Conservation (phyloP, 2,329 filamentous ascomycete species). For the Intubia oerlemansii region DNA sequence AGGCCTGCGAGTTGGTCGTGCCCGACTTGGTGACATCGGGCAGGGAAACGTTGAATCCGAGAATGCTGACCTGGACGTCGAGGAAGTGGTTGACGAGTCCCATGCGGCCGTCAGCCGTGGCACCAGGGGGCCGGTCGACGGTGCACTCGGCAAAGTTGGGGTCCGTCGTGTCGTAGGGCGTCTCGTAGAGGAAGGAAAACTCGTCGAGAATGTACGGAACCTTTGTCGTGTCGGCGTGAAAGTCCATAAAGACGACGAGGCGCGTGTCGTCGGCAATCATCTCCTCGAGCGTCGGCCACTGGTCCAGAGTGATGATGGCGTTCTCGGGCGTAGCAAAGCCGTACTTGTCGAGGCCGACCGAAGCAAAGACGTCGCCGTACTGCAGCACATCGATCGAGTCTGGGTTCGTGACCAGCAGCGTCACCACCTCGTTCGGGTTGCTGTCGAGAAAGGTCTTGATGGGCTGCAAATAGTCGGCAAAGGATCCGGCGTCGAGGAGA, state of each 20-base stretch:
- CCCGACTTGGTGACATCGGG: slow-evolving; percentile 13
- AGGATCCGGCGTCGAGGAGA: slow-evolving; percentile 33
- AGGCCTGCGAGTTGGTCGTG: slow-evolving; percentile 25
- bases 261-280: slow-evolving; percentile 41
- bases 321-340: slow-evolving; percentile 27
- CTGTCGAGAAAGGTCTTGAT: slow-evolving; percentile 38
- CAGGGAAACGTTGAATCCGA: slow-evolving; percentile 9
- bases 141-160: slow-evolving; percentile 40
- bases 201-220: slow-evolving; percentile 44
- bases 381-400: slow-evolving; percentile 33
- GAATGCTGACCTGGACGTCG: slow-evolving; percentile 19
- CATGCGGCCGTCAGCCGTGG: slow-evolving; percentile 19
- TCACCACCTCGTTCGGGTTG: slow-evolving; percentile 39
- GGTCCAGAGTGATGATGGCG: slow-evolving; percentile 17
- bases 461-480: slow-evolving; percentile 30
- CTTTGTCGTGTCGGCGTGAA: slow-evolving; percentile 22
- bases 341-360: slow-evolving; percentile 31
- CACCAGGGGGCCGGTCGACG: slow-evolving; percentile 35
- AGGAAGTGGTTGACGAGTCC: slow-evolving; percentile 42
- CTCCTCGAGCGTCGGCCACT: slow-evolving; percentile 48
- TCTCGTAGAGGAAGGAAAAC: slow-evolving; percentile 46
- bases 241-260: slow-evolving; percentile 56
- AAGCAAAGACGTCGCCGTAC: slow-evolving; percentile 30
- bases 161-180: slow-evolving; percentile 41
- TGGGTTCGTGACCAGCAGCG: slow-evolving; percentile 39